A percentile compares a stretch with the other conserved stretches of the same genome.
These are phyloP conservation scores for Penicillium sp. DNA, from an alignment of 2,329 filamentous ascomycete species.

Conservation along the genomic window DNA sequence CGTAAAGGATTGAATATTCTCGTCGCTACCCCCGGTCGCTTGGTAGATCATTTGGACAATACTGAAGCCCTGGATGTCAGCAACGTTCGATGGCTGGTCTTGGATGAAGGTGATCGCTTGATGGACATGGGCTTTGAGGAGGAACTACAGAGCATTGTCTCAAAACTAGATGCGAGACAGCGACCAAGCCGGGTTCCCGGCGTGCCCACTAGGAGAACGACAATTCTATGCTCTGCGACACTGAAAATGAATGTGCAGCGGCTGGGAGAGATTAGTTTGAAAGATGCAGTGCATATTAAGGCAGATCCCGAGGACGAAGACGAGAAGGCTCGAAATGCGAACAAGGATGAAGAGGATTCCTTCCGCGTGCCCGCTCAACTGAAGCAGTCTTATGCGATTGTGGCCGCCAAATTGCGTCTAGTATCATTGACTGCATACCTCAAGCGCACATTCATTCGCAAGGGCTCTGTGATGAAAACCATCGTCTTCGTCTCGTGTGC, in stretches of 20 bases:
- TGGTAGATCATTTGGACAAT: constrained; percentile 90
- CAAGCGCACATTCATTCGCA: constrained; percentile 83
- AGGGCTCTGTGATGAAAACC: constrained; percentile 91
- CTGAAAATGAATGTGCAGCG: constrained; percentile 98
- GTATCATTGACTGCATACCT: constrained; percentile 84
- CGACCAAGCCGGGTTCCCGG: constrained; percentile 65
- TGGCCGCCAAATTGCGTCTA: constrained; percentile 85
- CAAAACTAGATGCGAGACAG: constrained; percentile 71
- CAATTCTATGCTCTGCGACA: constrained; percentile 91
- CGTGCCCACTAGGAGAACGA: constrained; percentile 74
- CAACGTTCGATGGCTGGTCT: constrained; percentile 87
- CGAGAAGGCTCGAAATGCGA: constrained; percentile 52
- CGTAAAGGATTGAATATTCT: constrained; percentile 95
- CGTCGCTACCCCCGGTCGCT: constrained; percentile 87
- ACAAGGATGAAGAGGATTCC: constrained; percentile 55
- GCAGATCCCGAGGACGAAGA: constrained; percentile 63
- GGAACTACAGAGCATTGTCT: constrained; percentile 84
- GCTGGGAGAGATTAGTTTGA: constrained; percentile 90
- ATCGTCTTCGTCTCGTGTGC: constrained; percentile 97
- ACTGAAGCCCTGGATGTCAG: constrained; percentile 87
- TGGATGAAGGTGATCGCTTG: constrained; percentile 95
- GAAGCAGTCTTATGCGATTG: constrained; percentile 86
- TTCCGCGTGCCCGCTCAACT: constrained; percentile 89
- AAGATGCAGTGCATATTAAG: constrained; percentile 86
- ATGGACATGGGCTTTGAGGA: constrained; percentile 99